Base-by-base conservation (phyloP, 2,329 filamentous ascomycete genomes). In the Aureobasidium sp. region DNA sequence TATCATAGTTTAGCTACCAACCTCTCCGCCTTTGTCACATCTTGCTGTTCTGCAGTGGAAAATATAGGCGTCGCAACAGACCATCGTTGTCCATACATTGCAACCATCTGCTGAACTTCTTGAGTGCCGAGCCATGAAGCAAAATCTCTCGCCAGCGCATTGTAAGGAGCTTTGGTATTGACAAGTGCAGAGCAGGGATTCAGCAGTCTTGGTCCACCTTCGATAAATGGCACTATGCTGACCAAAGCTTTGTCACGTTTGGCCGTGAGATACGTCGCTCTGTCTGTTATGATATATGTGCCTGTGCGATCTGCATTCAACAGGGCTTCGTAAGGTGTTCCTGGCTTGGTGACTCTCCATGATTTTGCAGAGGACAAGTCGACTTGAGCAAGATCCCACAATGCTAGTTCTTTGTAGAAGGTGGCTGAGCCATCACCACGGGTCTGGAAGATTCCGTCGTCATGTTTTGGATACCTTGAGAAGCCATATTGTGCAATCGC, bases 171-270 rank as follows among this genome's bases (percentile, higher is more conserved):
- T 7, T 37, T 59, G 10, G 17, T 17, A 50, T 64, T 59, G 8
- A 68, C 61, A 29, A 68, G 57, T 39, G 61, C 67, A 7, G 67
- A 65, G 57, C 68, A 69, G 20, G 68, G 66, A 61, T 69, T 68
- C 34, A 69, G 44, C 17, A 68, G 47, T 34, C 65, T 41, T 2
- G 57, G 26, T 0, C 65, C 68, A 46, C 66, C 65, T 56, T 69
- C 67, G 4, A 66, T 56, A 34, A 66, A 64, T 1, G 60, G 62
- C 12, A 24, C 44, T 36, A 66, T 24, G 17, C 15, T 50, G 15
- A 56, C 56, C 20, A 69, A 59, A 4, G 61, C 61, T 2, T 55
- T 62, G 29, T 67, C 65, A 9, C 59, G 59, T 43, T 64, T 66
- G 17, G 68, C 67, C 12, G 67, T 68, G 20, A 69, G 59, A 37